These are phyloP conservation scores for Celoporthe dispersa DNA, from an alignment of 2,329 filamentous ascomycete species.

Conservation along the genomic window DNA sequence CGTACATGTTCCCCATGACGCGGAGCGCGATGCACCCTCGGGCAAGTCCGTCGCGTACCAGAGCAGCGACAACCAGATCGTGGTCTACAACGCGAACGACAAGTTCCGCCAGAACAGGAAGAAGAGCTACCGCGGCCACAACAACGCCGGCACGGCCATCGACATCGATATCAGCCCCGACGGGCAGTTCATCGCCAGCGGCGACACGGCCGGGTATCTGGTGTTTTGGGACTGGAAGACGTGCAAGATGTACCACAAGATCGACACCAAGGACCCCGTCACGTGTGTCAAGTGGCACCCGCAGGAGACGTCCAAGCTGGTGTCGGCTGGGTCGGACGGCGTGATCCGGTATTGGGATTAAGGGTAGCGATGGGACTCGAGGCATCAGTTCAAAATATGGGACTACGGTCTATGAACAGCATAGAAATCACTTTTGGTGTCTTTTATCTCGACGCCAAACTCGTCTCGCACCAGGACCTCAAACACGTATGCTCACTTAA, in stretches of 20 bases:
- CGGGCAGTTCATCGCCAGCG: slow-evolving; percentile 85
- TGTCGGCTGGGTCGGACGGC: slow-evolving; percentile 87
- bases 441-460: no score
- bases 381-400: not conserved
- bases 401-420: not conserved
- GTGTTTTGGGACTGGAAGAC: slow-evolving; percentile 99
- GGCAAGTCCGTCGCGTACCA: slow-evolving; percentile 96
- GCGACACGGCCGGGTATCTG: slow-evolving; percentile 85
- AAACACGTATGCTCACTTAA: no score
- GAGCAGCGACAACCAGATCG: slow-evolving; percentile 92
- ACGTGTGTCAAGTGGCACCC: slow-evolving; percentile 95
- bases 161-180: slow-evolving; percentile 89
- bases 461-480: no score
- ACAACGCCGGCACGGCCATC: slow-evolving; percentile 91
- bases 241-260: slow-evolving; percentile 98
- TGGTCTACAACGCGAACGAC: slow-evolving; percentile 92
- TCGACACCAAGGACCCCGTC: slow-evolving; percentile 82
- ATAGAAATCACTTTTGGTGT: not conserved
- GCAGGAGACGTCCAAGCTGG: slow-evolving; percentile 94
- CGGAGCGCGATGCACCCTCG: slow-evolving; percentile 79
- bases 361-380: slow-evolving; percentile 18
- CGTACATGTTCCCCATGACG: slow-evolving; percentile 97
- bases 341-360: slow-evolving; percentile 94
- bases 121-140: slow-evolving; percentile 94
- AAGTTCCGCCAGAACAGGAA: slow-evolving; percentile 97